Base-by-base conservation (phyloP, 2,329 filamentous ascomycete genomes). In the Ophiostoma quercus region DNA sequence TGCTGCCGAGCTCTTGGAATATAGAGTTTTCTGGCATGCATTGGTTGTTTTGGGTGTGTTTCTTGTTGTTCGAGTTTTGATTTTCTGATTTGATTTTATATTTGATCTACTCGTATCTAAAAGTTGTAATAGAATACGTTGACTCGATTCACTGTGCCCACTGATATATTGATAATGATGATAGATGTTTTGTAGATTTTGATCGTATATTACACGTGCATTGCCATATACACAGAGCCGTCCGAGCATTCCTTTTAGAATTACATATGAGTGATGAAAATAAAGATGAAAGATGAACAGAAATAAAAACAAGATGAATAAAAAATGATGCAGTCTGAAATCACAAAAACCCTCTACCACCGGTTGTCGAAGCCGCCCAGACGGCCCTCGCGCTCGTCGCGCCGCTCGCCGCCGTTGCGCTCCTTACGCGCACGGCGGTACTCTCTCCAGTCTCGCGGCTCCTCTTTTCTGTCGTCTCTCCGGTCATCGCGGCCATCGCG, bases 341-440 rank as follows among this genome's bases (percentile, higher is more conserved):
- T 47, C 6, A 19, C 7, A 4, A 29, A 14, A 12, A 14, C 1
- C 32, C 29, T 12, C 62, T 66, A 71, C 68, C 47, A 67, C 66
- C 70, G 66, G 16, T 9, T 32, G 43, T 69, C 47, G 14, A 66
- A 68, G 25, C 68, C 66, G 4, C 66, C 62, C 62, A 71, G 68
- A 22, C 70, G 70, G 37, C 70, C 70, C 39, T 71, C 70, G 5
- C 70, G 70, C 32, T 69, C 67, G 16, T 68, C 68, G 8, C 69
- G 60, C 2, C 54, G 47, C 11, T 19, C 16, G 3, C 62, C 62
- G 34, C 19, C 62, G 11, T 65, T 19, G 1, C 62, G 41, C 67
- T 43, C 57, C n/a, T 70, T 70, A 66, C 65, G 57, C 25, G 47
- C 65, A 19, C 67, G 39, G 12, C 68, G 70, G 41, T 67, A 51